A percentile compares a stretch with the other conserved stretches of the same genome.
Conservation (phyloP, 2,329 filamentous ascomycete species). For the Paracoccidioides brasiliensis region DNA sequence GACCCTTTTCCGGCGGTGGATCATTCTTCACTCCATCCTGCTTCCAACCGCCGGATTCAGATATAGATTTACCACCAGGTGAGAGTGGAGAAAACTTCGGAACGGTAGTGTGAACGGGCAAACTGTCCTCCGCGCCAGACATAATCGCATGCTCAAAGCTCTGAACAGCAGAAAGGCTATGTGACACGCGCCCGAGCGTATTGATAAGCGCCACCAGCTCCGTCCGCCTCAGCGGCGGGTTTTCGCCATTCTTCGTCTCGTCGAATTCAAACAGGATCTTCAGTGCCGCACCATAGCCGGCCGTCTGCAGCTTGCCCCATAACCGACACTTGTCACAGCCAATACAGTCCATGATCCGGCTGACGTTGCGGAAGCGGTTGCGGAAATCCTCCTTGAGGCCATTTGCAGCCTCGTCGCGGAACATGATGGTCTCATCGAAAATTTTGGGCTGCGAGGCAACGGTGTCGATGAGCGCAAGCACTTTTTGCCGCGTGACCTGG, state of each 20-base stretch:
- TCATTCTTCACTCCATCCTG: not conserved
- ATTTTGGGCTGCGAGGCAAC: slow-evolving; percentile 59
- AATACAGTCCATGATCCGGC: slow-evolving; percentile 94
- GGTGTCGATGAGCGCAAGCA: slow-evolving; percentile 59
- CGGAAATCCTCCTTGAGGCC: slow-evolving; percentile 93
- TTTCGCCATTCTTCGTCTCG: slow-evolving; percentile 46
- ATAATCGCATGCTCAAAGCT: slow-evolving; percentile 48
- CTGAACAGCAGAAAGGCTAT: slow-evolving; percentile 61
- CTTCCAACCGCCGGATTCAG: not conserved
- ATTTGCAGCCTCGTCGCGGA: slow-evolving; percentile 52
- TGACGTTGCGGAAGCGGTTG: slow-evolving; percentile 93
- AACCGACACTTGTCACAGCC: slow-evolving; percentile 97
- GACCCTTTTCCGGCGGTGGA: no score
- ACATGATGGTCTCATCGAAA: slow-evolving; percentile 94
- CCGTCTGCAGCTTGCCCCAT: slow-evolving; percentile 94
- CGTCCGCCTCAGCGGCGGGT: slow-evolving; percentile 67
- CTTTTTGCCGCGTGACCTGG: slow-evolving; percentile 62
- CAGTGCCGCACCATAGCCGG: slow-evolving; percentile 84
- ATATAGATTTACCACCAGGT: not conserved
- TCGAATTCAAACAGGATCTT: slow-evolving; percentile 96
- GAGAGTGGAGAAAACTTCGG: not conserved
- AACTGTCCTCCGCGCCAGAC: slow-evolving; percentile 18
- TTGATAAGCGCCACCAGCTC: slow-evolving; percentile 93
- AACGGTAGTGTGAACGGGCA: slow-evolving; percentile 5
- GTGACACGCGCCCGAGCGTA: slow-evolving; percentile 75